A percentile compares a stretch with the other conserved stretches of the same genome.
phyloP scores from a whole-genome alignment of 768 basidiomycete species.

The Pulveroboletus sp. region DNA sequence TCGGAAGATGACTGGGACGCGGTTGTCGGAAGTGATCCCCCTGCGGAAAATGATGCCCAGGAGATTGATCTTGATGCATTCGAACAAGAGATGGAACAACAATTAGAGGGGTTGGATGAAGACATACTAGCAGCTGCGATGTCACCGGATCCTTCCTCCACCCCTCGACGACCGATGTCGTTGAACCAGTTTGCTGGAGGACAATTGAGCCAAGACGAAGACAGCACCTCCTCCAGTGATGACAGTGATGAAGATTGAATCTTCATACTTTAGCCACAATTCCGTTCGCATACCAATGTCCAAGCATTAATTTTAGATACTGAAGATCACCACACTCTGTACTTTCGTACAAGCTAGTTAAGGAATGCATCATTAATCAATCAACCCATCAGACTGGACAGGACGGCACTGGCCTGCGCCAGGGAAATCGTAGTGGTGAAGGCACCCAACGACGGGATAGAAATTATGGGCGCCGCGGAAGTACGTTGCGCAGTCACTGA shows the following conservation, averaged over 20 bases:
- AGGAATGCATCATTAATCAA: background rate
- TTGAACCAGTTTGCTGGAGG: constrained; percentile 48
- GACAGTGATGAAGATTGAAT: constrained; percentile 55
- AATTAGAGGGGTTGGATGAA: constrained; percentile 43
- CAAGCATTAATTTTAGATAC: constrained; percentile 7
- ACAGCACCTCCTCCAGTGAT: constrained; percentile 52
- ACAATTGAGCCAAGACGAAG: constrained; percentile 39
- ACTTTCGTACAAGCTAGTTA: constrained; percentile 1
- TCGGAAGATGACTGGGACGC: constrained; percentile 57
- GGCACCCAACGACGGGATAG: background rate
- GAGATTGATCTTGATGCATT: constrained; percentile 37
- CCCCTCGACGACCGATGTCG: constrained; percentile 43
- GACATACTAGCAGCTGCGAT: constrained; percentile 48
- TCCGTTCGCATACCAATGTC: constrained; percentile 1
- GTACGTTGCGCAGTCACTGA: constrained; percentile 18
- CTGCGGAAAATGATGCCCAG: constrained; percentile 26
- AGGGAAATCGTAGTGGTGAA: constrained; percentile 23
- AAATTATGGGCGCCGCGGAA: constrained; percentile 25
- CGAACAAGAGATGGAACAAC: constrained; percentile 34
- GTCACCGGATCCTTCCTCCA: constrained; percentile 33
- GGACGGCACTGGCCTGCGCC: constrained; percentile 27
- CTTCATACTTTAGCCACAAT: background rate
- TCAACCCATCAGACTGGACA: constrained; percentile 28
- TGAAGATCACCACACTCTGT: constrained; percentile 2
- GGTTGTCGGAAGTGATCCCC: constrained; percentile 30